Base-by-base conservation (phyloP, 331 rosid genomes). In the Prunus yedoensis region DNA sequence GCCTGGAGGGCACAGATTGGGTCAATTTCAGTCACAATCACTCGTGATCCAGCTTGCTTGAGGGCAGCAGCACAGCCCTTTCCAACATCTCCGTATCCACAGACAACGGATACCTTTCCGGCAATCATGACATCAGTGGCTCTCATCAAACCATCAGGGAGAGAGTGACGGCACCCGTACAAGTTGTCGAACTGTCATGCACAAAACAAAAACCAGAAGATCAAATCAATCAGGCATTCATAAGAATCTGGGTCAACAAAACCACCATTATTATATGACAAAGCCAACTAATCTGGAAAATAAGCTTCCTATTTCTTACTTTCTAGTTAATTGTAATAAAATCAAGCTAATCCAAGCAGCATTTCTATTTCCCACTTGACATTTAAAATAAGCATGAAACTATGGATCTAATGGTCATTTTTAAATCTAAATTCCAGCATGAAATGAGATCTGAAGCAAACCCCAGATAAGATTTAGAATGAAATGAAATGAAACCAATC, bases 1-100 rank as follows among this genome's bases (percentile, higher is more conserved):
- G 99, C 97, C 82, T 94, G 99, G 49, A 94, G 99, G 47, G 99
- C 99, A 52, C 99, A 94, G 45, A 94, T 94, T 43, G 99, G 99
- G 62, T 94, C 99, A 15, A 94, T 94, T 86, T 94, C 99, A 0
- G 97, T 91, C 70, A 94, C 92, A 1, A 94, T 77, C 50, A 92
- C 97, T 2, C 97, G 99, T 14, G 99, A 91, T 20, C 99, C 99
- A 3, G 88, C 99, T 68, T 91, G 97, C 83, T 94, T 94, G 85
- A 94, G 53, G 65, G 99, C 93, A 15, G 93, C 84, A 18, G 99
- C 99, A 65, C 99, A 94, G 21, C 99, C 99, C 95, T 94, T 94
- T 3, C 99, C 99, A 20, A 94, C 97, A 83, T 94, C 99, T 77
- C 99, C 99, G 4, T 94, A 94, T 0, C 99, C 99, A 38, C 86